phyloP scores from a whole-genome alignment of 2,329 filamentous ascomycete species.

The Aspergillus novofumigatus region DNA sequence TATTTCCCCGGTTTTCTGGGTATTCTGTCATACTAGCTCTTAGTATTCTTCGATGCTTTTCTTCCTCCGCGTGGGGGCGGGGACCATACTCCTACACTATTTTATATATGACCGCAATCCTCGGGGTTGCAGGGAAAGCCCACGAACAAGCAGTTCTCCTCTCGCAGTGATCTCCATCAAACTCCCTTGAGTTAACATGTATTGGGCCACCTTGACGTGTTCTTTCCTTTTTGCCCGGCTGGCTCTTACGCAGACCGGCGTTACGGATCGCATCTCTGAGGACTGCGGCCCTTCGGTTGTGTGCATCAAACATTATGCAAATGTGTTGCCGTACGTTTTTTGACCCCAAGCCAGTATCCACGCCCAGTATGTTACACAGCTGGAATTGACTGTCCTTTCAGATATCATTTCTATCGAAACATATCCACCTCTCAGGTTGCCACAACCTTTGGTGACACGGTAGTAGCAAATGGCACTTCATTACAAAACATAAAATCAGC shows the following conservation, averaged over 20 bases:
- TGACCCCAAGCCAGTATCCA: neutral
- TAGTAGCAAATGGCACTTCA: conserved; percentile 30
- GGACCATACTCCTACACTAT: neutral
- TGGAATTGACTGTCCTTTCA: conserved; percentile 20
- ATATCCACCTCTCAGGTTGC: conserved; percentile 20
- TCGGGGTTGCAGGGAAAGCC: neutral
- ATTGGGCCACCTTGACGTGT: neutral
- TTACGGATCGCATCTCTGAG: conserved; percentile 26
- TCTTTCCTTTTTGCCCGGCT: conserved; percentile 7
- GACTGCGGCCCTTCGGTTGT: conserved; percentile 29
- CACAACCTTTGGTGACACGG: conserved; percentile 29
- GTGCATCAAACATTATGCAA: conserved; percentile 38
- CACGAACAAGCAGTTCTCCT: neutral
- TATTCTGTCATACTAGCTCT: neutral
- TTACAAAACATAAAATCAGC: conserved; percentile 30
- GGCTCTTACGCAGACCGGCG: conserved; percentile 21
- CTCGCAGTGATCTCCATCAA: neutral
- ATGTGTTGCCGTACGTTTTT: conserved; percentile 18
- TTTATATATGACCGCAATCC: neutral
- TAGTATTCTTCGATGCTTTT: neutral
- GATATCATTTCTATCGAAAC: conserved; percentile 37
- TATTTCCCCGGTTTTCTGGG: neutral
- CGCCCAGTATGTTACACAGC: neutral
- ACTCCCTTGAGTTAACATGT: conserved; percentile 1
- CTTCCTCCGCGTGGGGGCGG: neutral